Evolutionary conservation across 352 stramenopile species (phyloP).

Genomic region (Phytopythium cucurbitacearum): DNA sequence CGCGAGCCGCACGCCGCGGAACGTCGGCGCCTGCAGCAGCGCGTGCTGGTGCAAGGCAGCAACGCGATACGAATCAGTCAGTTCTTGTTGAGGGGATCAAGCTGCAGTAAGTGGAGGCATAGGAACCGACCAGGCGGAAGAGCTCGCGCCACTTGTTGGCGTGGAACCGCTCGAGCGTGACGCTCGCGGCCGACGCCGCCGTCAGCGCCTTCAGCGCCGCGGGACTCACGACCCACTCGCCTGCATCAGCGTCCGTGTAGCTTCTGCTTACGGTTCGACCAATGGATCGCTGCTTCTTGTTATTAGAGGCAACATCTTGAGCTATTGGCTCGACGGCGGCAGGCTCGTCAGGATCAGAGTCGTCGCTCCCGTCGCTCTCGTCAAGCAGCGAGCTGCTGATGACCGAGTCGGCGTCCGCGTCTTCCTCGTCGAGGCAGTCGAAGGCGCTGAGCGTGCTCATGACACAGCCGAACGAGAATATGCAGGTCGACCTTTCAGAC

Average conservation of each 20-base stretch:
- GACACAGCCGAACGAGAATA: no score
- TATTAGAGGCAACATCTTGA: no score
- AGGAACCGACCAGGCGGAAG: slow-evolving; percentile 30
- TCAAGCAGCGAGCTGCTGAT: no score
- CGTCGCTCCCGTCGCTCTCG: no score
- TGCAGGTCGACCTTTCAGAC: no score
- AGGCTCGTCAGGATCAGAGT: no score
- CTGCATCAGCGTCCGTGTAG: no score
- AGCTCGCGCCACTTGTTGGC: slow-evolving; percentile 61
- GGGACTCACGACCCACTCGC: background rate
- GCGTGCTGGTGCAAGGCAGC: slow-evolving; percentile 17
- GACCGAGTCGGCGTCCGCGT: slow-evolving; percentile 16
- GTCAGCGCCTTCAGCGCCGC: slow-evolving; percentile 12
- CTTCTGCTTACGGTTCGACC: no score
- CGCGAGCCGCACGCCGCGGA: slow-evolving; percentile 43
- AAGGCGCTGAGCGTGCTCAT: slow-evolving; percentile 5
- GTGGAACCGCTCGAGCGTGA: slow-evolving; percentile 61
- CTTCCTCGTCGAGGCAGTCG: slow-evolving; percentile 7
- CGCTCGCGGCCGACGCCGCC: slow-evolving; percentile 15
- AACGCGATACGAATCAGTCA: no score
- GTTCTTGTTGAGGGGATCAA: background rate
- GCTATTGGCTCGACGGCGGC: background rate
- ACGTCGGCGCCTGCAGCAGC: slow-evolving; percentile 32
- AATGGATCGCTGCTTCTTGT: no score
- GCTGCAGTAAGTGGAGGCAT: slow-evolving; percentile 1